These are phyloP conservation scores for Diaporthe citri DNA, from an alignment of 2,329 filamentous ascomycete genomes.

Conservation along the genomic window DNA sequence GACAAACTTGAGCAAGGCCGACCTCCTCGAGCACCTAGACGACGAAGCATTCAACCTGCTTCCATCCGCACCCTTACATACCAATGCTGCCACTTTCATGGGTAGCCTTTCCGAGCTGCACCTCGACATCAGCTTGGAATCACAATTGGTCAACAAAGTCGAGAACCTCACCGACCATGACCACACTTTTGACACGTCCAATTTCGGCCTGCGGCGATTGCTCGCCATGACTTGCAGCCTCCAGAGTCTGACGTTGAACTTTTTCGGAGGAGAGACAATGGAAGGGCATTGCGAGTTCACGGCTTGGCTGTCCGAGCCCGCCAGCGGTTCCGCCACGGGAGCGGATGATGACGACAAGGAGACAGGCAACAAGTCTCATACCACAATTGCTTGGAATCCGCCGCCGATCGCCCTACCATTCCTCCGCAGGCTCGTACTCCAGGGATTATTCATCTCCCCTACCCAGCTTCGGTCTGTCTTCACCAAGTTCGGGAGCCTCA, in stretches of 20 bases:
- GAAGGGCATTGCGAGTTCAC: neutral
- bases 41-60: conserved; percentile 5
- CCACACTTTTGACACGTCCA: neutral
- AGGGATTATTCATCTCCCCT: neutral
- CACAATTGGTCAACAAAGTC: neutral
- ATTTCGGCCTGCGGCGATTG: neutral
- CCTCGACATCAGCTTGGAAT: neutral
- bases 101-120: neutral
- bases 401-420: neutral
- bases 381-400: neutral
- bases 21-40: neutral
- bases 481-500: neutral
- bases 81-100: neutral
- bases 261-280: neutral
- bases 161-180: neutral
- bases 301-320: neutral
- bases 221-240: neutral
- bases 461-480: neutral
- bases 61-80: too few relatives aligned
- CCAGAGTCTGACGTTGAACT: neutral
- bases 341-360: too few relatives aligned
- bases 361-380: too few relatives aligned
- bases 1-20: neutral
- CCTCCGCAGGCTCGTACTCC: neutral
- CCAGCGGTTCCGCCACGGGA: neutral